Conservation (phyloP, 495 filamentous ascomycete genomes). For the Neurospora sublineolata region DNA sequence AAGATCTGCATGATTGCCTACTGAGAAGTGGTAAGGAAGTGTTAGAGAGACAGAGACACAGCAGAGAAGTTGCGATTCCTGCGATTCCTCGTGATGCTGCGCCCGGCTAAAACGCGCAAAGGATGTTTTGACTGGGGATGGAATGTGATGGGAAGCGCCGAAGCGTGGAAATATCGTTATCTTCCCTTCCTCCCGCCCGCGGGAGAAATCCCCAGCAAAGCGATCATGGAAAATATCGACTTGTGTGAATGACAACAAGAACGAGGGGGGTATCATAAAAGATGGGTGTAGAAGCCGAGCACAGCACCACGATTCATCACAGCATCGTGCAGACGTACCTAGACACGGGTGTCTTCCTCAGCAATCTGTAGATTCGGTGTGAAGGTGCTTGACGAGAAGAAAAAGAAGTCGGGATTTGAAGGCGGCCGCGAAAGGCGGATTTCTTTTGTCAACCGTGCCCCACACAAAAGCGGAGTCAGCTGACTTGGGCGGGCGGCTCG, state of each 20-base stretch:
- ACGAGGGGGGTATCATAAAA: slow-evolving; percentile 22
- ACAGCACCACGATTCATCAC: slow-evolving; percentile 12
- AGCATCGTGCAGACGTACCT: slow-evolving; percentile 39
- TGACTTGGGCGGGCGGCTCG: slow-evolving; percentile 10
- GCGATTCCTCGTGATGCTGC: neutral
- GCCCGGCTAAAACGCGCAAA: neutral
- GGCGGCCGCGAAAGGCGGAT: slow-evolving; percentile 4
- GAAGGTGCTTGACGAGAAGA: slow-evolving; percentile 22
- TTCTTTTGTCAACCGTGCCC: slow-evolving; percentile 19
- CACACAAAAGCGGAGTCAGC: slow-evolving; percentile 21
- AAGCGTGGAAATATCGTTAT: neutral
- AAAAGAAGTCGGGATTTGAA: slow-evolving; percentile 16
- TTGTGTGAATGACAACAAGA: slow-evolving; percentile 1
- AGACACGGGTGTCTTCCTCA: slow-evolving; percentile 46
- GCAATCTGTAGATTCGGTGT: slow-evolving; percentile 38
- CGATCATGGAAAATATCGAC: neutral
- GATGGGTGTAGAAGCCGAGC: slow-evolving; percentile 8
- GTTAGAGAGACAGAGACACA: slow-evolving; percentile 17
- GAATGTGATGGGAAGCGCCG: neutral
- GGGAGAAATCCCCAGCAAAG: neutral
- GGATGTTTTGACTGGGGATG: neutral
- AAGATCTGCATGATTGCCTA: slow-evolving; percentile 94
- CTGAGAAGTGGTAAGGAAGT: slow-evolving; percentile 22
- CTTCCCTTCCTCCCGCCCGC: neutral
- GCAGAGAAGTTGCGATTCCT: neutral